Conservation (phyloP, 495 filamentous ascomycete species). For the Pseudoneurospora amorphoporcata region DNA sequence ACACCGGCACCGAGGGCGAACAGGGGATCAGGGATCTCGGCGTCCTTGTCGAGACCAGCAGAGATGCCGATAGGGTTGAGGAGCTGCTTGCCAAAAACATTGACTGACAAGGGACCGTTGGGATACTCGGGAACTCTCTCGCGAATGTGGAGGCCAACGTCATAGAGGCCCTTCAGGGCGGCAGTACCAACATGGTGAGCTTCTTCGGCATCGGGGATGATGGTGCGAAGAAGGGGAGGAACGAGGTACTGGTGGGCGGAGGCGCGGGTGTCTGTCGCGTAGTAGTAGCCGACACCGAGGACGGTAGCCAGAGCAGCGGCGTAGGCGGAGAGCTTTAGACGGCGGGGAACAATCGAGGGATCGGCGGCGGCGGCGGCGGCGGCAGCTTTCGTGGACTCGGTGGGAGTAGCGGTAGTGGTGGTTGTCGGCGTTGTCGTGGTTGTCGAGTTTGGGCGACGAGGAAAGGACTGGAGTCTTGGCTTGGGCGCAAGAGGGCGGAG, state of each 20-base stretch:
- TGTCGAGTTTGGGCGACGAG: conserved; percentile 29
- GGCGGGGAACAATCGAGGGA: conserved; percentile 7
- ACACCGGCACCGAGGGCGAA: conserved; percentile 72
- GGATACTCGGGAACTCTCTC: conserved; percentile 43
- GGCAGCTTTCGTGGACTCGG: neutral
- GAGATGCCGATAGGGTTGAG: conserved; percentile 84
- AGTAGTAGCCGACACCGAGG: conserved; percentile 48
- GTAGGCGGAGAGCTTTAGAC: conserved; percentile 42
- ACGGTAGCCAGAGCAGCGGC: conserved; percentile 40
- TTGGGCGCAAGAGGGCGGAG: conserved; percentile 18
- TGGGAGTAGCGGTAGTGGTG: conserved; percentile 11
- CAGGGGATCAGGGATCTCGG: conserved; percentile 70
- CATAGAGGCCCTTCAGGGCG: conserved; percentile 56
- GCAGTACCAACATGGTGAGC: conserved; percentile 72
- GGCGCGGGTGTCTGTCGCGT: conserved; percentile 84
- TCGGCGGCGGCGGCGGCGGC: neutral
- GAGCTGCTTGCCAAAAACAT: conserved; percentile 71
- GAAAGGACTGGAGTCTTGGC: conserved; percentile 6
- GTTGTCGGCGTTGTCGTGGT: conserved; percentile 14
- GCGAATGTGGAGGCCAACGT: conserved; percentile 58
- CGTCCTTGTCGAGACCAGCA: conserved; percentile 90
- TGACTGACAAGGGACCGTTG: conserved; percentile 25
- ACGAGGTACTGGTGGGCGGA: conserved; percentile 73
- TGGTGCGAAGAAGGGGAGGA: conserved; percentile 56
- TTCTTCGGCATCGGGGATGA: conserved; percentile 80